phyloP scores from a whole-genome alignment of 2,329 filamentous ascomycete species.

The Fusarium continuum region DNA sequence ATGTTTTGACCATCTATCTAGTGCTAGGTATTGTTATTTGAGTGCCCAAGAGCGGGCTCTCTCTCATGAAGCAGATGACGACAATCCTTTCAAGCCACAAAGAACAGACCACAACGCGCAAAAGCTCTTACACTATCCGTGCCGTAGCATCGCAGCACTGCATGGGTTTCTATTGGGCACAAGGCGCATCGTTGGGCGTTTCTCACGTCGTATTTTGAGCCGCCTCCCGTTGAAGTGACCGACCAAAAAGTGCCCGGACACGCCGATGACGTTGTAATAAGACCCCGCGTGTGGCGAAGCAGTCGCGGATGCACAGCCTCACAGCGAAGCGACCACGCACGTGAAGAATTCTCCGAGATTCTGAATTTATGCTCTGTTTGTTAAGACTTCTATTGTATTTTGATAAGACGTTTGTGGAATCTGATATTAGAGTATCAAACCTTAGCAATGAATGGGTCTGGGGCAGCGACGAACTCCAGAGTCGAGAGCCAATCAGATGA shows the following conservation, averaged over 20 bases:
- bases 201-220: slow-evolving; percentile 6
- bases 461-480: slow-evolving; percentile 1
- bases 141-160: neutral
- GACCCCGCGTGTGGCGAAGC: slow-evolving; percentile 33
- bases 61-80: neutral
- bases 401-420: neutral
- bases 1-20: neutral
- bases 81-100: neutral
- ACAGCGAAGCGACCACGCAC: neutral
- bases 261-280: slow-evolving; percentile 16
- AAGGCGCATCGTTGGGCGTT: slow-evolving; percentile 4
- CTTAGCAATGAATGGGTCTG: slow-evolving; percentile 13
- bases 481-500: neutral
- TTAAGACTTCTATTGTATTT: neutral
- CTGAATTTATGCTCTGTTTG: neutral
- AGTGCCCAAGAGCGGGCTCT: neutral
- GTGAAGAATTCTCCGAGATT: neutral
- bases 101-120: neutral
- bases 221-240: neutral
- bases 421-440: neutral
- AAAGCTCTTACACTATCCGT: neutral
- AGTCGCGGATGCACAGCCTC: slow-evolving; percentile 25
- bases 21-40: neutral
- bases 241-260: neutral
- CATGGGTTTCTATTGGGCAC: no score